Evolutionary conservation across 108 stramenopile species (phyloP), one percentile per base, ranked within the genome.

Genomic region (Discostella stelligeroides): DNA sequence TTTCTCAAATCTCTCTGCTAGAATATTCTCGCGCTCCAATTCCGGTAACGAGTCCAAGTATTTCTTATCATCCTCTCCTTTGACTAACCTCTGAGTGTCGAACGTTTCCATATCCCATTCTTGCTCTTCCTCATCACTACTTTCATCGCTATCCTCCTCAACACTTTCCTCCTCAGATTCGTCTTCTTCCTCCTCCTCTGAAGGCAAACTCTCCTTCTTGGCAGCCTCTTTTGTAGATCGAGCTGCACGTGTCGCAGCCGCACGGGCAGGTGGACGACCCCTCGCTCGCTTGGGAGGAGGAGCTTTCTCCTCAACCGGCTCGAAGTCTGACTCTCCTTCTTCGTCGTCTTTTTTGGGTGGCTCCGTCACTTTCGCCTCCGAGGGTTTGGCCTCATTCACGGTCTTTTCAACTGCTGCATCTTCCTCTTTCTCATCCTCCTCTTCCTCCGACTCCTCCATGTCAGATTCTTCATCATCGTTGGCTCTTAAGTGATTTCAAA

Each of bases 1-100:
- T 60, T 92, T 84, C 68, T 95, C 94, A 73, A 92, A 95, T 28
- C 94, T 86, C 45, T 95, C 90, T 12, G 82, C 94, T 2, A 95
- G 66, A 64, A 91, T 91, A 45, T 88, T 87, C 82, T 95, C 94
- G 70, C 94, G 89, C 60, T 95, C 94, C 15, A 95, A 47, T 65
- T 95, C 94, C 9, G 91, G 87, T 43, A 95, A 48, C 24, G 84
- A 80, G 49, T 95, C 90, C 9, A 95, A 75, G 76, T 86, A 79
- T 63, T 92, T 92, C 38, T 82, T 84, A 75, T 95, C 94, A 6
- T 72, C 90, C 20, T 91, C 91, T 59, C 87, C 84, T 68, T 87
- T 70, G 28, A 95, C 76, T 20, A 95, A 61, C 45, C 79, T 82
- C 47, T 87, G 81, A 9, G 84, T 76, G 75, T 95, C 91, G 43